phyloP scores from a whole-genome alignment of 805 yeast genomes.

The Candida boidinii region DNA sequence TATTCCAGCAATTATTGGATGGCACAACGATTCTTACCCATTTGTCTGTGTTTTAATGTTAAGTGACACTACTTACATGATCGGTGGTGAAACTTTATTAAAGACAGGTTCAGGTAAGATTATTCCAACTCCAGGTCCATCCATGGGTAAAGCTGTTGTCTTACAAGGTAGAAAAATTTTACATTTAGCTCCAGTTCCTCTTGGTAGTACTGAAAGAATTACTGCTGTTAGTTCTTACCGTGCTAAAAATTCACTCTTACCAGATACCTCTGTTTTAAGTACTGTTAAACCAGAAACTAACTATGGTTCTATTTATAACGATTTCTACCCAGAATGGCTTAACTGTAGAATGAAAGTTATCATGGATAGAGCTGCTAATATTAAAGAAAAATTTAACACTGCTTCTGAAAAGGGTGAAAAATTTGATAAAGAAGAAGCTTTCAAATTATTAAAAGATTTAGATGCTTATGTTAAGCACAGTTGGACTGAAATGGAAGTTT shows the following conservation, averaged over 20 bases:
- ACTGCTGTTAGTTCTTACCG: constrained; percentile 34
- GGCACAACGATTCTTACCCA: constrained; percentile 61
- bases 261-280: constrained; percentile 30
- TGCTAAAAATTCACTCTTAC: constrained; percentile 28
- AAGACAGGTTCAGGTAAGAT: constrained; percentile 34
- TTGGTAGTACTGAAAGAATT: constrained; percentile 32
- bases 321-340: constrained; percentile 32
- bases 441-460: constrained; percentile 22
- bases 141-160: constrained; percentile 40
- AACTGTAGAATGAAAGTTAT: constrained; percentile 29
- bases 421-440: constrained; percentile 29
- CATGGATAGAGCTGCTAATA: constrained; percentile 17
- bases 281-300: constrained; percentile 32
- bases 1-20: constrained; percentile 48
- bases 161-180: constrained; percentile 37
- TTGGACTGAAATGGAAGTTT: constrained; percentile 27
- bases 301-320: constrained; percentile 27
- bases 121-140: constrained; percentile 30
- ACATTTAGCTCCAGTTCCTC: constrained; percentile 39
- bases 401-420: constrained; percentile 16
- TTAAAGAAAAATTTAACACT: constrained; percentile 16
- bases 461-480: constrained; percentile 19
- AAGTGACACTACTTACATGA: constrained; percentile 47
- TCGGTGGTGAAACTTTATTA: constrained; percentile 53
- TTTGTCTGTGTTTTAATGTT: constrained; percentile 59